A percentile compares a stretch with the other conserved stretches of the same genome.
These are phyloP conservation scores for Taiozyma onychis DNA, from an alignment of 1,139 yeast species.

Conservation along the genomic window DNA sequence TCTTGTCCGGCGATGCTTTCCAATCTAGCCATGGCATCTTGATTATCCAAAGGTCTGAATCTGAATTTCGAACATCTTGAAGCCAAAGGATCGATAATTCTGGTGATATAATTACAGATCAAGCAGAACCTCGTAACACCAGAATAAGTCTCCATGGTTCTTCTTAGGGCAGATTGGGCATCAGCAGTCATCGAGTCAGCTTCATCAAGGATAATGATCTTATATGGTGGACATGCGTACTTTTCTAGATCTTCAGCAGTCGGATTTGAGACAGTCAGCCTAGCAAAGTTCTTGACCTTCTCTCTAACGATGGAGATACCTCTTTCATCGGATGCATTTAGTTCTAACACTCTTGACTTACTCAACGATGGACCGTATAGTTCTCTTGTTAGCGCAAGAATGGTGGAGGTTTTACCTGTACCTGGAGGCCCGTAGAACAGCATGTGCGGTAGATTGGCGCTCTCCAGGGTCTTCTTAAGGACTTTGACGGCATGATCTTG, in stretches of 20 bases:
- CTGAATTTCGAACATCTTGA: conserved; percentile 94
- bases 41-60: conserved; percentile 70
- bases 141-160: conserved; percentile 96
- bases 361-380: conserved; percentile 69
- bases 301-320: conserved; percentile 92
- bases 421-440: conserved; percentile 97
- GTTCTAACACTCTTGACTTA: conserved; percentile 77
- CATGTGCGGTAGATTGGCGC: conserved; percentile 92
- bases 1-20: conserved; percentile 49
- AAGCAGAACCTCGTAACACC: conserved; percentile 88
- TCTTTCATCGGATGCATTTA: conserved; percentile 95
- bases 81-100: conserved; percentile 94
- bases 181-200: conserved; percentile 99
- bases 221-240: conserved; percentile 94
- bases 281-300: conserved; percentile 87
- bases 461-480: conserved; percentile 68
- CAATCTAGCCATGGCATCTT: conserved; percentile 64
- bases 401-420: conserved; percentile 93
- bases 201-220: conserved; percentile 80
- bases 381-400: conserved; percentile 80
- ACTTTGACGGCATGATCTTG: conserved; percentile 89
- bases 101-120: conserved; percentile 91
- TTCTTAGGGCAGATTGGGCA: conserved; percentile 90
- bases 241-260: conserved; percentile 55
- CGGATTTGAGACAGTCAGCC: conserved; percentile 81